Evolutionary conservation across 768 basidiomycete species (phyloP), one percentile per base, ranked within the genome.

Genomic region (Phlebiopsis flavidoalba): DNA sequence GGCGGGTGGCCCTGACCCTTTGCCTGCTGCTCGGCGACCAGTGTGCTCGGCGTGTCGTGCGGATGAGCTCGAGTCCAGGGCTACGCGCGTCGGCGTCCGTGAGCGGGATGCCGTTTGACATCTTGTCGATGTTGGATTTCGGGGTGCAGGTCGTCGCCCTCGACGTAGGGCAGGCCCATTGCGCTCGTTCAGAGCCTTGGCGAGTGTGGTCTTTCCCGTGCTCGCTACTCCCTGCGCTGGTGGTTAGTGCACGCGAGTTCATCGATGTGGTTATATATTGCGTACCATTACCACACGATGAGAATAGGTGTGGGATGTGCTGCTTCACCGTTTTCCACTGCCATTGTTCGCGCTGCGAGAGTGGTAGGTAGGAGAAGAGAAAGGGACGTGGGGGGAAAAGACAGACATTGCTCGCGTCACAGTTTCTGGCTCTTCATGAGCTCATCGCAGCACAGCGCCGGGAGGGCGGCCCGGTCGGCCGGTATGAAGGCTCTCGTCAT

Each of bases 61-160:
- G 84, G 54, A 97, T 86, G 50, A 79, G 72, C 58, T 80, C 80
- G 4, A 98, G 80, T 95, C 96, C 98, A 0, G 95, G 93, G 64
- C 82, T 78, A 19, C 94, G 86, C 26, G 26, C n/a, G 70, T 97
- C 95, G 2, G 75, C 80, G 68, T 97, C 95, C 2, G 79, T 86
- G 64, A 98, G 76, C 5, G 94, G 88, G 22, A 77, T 73, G 0
- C 93, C 93, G 1, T 75, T 69, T 5, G 84, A 74, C 95, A 98
- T 97, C 80, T 98, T 98, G 31, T 83, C 86, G 46, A 96, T 82
- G 72, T 96, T 96, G 12, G 81, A 72, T 22, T 77, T 68, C 0
- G 95, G n/a, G 89, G 70, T 98, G 95, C 31, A 97, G 79, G 63
- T 89, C 86, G 70, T 97, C 95, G 31, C 89, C 95, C 68, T 98